These are phyloP conservation scores for Aspergillus alliaceus DNA, from an alignment of 2,329 filamentous ascomycete genomes.

Conservation along the genomic window DNA sequence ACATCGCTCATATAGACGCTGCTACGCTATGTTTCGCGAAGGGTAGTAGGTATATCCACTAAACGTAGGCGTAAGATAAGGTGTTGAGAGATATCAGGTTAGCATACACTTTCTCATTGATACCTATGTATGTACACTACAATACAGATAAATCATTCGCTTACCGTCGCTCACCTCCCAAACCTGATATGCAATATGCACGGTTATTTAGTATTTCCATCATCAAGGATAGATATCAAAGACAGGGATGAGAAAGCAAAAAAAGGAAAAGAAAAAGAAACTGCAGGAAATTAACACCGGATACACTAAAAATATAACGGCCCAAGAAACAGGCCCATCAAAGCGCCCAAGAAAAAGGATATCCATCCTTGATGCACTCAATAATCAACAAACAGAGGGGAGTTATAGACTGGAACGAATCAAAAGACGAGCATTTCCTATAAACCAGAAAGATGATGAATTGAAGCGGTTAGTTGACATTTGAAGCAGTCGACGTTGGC, in stretches of 20 bases:
- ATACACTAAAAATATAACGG: not conserved
- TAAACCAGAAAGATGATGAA: not conserved
- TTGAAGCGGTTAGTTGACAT: not conserved
- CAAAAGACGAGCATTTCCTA: not conserved
- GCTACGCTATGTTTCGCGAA: too few relatives aligned
- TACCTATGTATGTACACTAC: constrained; percentile 19
- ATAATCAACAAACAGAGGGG: not conserved
- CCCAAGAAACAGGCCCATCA: not conserved
- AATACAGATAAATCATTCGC: constrained; percentile 12
- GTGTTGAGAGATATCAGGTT: not conserved
- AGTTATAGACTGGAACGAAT: not conserved
- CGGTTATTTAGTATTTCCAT: constrained; percentile 4
- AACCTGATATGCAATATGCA: constrained; percentile 8
- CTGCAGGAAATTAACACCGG: constrained; percentile 2
- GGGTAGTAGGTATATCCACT: too few relatives aligned
- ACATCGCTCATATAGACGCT: too few relatives aligned
- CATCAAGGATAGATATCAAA: constrained; percentile 4
- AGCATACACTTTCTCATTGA: constrained; percentile 4
- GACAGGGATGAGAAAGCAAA: constrained; percentile 6
- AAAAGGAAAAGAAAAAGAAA: not conserved
- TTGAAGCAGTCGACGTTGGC: constrained; percentile 22
- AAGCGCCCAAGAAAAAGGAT: not conserved
- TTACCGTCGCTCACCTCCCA: constrained; percentile 2
- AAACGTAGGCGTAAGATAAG: not conserved
- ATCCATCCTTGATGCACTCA: not conserved